A percentile compares a stretch with the other conserved stretches of the same genome.
Evolutionary conservation across 2,329 filamentous ascomycete species (phyloP).

Genomic region (Aspergillus hiratsukae): DNA sequence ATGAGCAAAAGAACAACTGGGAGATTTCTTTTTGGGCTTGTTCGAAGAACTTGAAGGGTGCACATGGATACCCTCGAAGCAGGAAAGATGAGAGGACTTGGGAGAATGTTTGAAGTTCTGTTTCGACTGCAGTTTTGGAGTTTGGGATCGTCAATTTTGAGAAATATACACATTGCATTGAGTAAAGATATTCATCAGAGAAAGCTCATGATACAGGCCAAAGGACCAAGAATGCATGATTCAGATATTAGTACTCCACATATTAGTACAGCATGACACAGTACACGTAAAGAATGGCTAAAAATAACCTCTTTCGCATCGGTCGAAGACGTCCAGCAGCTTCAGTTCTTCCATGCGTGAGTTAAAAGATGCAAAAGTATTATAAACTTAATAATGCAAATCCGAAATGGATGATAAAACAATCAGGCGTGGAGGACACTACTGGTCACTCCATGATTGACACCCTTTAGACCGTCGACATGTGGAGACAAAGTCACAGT

Average conservation of each 20-base stretch:
- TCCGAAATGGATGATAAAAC: not conserved
- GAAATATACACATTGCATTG: not conserved
- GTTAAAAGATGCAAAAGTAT: conserved; percentile 1
- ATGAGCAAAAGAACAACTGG: not conserved
- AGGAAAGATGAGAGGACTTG: not conserved
- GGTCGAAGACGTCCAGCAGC: conserved; percentile 31
- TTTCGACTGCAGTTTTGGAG: not conserved
- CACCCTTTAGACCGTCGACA: conserved; percentile 32
- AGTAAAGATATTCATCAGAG: not conserved
- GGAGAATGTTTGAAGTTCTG: not conserved
- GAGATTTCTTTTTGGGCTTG: not conserved
- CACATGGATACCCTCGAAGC: not conserved
- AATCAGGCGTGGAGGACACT: conserved; percentile 36
- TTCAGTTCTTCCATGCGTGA: conserved; percentile 12
- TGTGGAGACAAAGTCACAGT: conserved; percentile 26
- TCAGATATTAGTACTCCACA: conserved; percentile 32
- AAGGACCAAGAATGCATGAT: conserved; percentile 10
- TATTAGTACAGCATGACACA: conserved; percentile 32
- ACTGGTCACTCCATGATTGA: conserved; percentile 36
- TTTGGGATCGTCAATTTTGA: not conserved
- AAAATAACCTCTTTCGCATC: conserved; percentile 11
- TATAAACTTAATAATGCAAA: not conserved
- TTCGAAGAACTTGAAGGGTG: not conserved
- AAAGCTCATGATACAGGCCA: conserved; percentile 22
- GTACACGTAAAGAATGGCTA: conserved; percentile 14